phyloP scores from a whole-genome alignment of 768 basidiomycete genomes.

The Leccinum subtestaceum region DNA sequence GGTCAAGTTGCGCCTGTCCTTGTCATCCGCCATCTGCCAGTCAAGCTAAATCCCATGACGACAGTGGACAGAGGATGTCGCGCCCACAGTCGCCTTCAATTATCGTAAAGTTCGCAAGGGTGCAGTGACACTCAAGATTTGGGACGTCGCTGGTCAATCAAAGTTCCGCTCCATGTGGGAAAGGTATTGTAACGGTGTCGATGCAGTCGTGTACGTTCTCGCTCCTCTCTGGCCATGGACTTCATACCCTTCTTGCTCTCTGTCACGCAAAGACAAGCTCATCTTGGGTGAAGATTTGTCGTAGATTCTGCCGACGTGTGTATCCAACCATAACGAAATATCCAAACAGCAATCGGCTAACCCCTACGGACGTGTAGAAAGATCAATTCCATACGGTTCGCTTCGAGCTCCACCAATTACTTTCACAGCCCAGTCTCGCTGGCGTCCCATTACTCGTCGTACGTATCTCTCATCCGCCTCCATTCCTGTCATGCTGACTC shows the following conservation, averaged over 20 bases:
- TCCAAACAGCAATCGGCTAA: slow-evolving; percentile 2
- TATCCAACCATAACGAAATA: slow-evolving; percentile 7
- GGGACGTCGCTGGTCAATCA: slow-evolving; percentile 95
- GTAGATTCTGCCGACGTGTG: slow-evolving; percentile 87
- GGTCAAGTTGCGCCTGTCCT: slow-evolving; percentile 49
- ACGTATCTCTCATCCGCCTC: slow-evolving; percentile 27
- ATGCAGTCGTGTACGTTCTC: slow-evolving; percentile 78
- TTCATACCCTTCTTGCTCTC: neutral
- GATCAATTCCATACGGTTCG: slow-evolving; percentile 81
- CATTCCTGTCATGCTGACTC: neutral
- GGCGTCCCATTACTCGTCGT: slow-evolving; percentile 85
- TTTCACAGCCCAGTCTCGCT: slow-evolving; percentile 59
- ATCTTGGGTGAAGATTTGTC: slow-evolving; percentile 64
- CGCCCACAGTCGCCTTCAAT: slow-evolving; percentile 93
- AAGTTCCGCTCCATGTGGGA: slow-evolving; percentile 97
- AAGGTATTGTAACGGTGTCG: slow-evolving; percentile 88
- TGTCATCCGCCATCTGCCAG: neutral
- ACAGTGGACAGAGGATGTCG: slow-evolving; percentile 95
- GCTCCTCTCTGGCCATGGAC: neutral
- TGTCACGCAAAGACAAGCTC: slow-evolving; percentile 12
- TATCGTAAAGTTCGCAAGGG: slow-evolving; percentile 85
- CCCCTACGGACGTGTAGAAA: slow-evolving; percentile 40
- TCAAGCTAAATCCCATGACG: neutral
- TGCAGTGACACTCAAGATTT: slow-evolving; percentile 88
- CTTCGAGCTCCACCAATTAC: slow-evolving; percentile 80